Percentiles rank a stretch among this genome's conserved stretches.
phyloP scores from a whole-genome alignment of 352 stramenopile genomes.

The Stramenopiles sp. region DNA sequence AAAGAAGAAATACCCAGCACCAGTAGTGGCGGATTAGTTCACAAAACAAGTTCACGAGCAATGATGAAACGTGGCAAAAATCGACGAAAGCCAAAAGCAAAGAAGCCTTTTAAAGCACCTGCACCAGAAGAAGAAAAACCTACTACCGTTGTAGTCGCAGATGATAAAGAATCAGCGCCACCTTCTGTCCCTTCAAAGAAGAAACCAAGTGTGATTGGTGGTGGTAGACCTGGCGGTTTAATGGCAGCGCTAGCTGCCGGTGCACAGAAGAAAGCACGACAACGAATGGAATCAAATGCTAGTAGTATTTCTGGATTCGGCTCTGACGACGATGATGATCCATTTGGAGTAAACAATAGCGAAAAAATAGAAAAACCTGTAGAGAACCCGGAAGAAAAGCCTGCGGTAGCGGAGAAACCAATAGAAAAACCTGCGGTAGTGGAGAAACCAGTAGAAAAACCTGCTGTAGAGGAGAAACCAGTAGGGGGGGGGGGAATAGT shows the following conservation, averaged over 20 bases:
- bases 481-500: too few relatives aligned
- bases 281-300: not conserved
- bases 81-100: not conserved
- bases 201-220: too few relatives aligned
- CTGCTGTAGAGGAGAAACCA: not conserved
- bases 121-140: not conserved
- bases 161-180: too few relatives aligned
- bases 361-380: not conserved
- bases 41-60: not conserved
- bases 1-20: not conserved
- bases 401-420: not conserved
- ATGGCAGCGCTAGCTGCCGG: not conserved
- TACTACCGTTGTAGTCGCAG: not conserved
- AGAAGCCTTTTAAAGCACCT: not conserved
- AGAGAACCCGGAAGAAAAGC: not conserved
- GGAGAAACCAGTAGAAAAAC: not conserved
- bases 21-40: not conserved
- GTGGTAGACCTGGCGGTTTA: not conserved
- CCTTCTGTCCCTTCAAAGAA: too few relatives aligned
- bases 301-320: not conserved
- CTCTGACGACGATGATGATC: not conserved
- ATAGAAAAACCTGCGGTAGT: not conserved
- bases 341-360: not conserved
- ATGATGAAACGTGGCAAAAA: not conserved
- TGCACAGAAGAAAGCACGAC: not conserved